Percentiles rank a stretch among this genome's conserved stretches.
These are phyloP conservation scores for Pseudodiploospora longispora DNA, from an alignment of 2,329 filamentous ascomycete species.

Conservation along the genomic window DNA sequence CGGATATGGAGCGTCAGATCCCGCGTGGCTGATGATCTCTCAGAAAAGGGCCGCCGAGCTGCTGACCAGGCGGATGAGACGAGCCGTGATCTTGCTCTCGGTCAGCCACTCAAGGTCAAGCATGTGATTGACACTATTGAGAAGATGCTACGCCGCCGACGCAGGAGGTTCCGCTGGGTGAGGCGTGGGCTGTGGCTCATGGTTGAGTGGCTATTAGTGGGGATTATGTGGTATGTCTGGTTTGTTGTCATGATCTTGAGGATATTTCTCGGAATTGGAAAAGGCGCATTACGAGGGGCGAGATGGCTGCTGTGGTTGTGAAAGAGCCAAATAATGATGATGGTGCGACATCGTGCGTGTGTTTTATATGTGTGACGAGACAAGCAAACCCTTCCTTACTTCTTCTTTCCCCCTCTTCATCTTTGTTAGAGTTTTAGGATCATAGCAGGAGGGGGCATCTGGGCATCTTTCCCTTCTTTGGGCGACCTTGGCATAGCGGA, in stretches of 20 bases:
- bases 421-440: too few relatives aligned
- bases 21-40: slow-evolving; percentile 44
- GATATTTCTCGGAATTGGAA: slow-evolving; percentile 53
- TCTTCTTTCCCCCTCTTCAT: too few relatives aligned
- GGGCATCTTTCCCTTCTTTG: too few relatives aligned
- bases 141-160: slow-evolving; percentile 62
- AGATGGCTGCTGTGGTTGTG: slow-evolving; percentile 80
- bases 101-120: slow-evolving; percentile 73
- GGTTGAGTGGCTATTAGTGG: slow-evolving; percentile 81
- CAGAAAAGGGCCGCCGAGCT: slow-evolving; percentile 54
- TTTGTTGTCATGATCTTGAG: slow-evolving; percentile 73
- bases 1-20: slow-evolving; percentile 40
- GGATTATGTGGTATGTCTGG: slow-evolving; percentile 93
- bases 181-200: slow-evolving; percentile 69
- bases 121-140: slow-evolving; percentile 71
- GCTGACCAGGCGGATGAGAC: slow-evolving; percentile 76
- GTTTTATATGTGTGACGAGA: too few relatives aligned
- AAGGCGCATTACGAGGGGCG: slow-evolving; percentile 50
- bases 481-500: not conserved
- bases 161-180: slow-evolving; percentile 62
- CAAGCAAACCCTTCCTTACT: too few relatives aligned
- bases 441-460: too few relatives aligned
- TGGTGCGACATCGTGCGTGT: too few relatives aligned
- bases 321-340: slow-evolving; percentile 8
- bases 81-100: slow-evolving; percentile 64